Base-by-base conservation (phyloP, 1,139 yeast genomes). In the Lodderomyces orthopsilosis region DNA sequence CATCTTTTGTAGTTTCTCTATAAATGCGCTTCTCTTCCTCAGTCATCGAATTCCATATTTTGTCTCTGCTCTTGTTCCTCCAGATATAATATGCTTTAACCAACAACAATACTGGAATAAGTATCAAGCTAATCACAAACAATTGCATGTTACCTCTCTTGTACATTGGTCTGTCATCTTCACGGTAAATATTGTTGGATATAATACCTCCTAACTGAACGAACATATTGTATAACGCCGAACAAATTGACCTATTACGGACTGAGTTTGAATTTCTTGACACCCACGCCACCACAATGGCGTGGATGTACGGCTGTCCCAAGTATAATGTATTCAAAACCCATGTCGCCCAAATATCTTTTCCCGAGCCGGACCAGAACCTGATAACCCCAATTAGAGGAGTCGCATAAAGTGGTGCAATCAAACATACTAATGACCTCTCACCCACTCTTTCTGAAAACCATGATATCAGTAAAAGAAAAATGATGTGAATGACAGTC, bases 211-310 rank as follows among this genome's bases (percentile, higher is more conserved):
- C 82, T 1, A 76, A 59, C 56, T 83, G 89, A 1, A 78, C 81
- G 51, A 69, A 69, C 65, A 82, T 81, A 54, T 83, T 83, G 58
- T 80, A 81, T 32, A 82, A 47, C 0, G 89, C 82, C 2, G 51
- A 42, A 32, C 46, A 41, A 15, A 48, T 42, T 0, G 87, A 75
- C 52, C 90, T 66, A 7, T 77, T 66, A 35, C 80, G 63, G 21
- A 83, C 81, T 23, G 83, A 70, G 50, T 79, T 79, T 10, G 87
- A 71, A 51, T 82, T 83, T 41, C 77, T 62, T 1, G 86, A 79
- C 41, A 77, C 73, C 83, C 86, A 79, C 4, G 81, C 65, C 37
- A 81, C 83, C 51, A 75, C 65, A 43, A 81, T 67, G 1, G 85
- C 81, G 57, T 79, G 62, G 32, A 57, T 66, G 45, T 78, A 79